phyloP scores from a whole-genome alignment of 768 basidiomycete species.

The Psilocybe subaeruginosa region DNA sequence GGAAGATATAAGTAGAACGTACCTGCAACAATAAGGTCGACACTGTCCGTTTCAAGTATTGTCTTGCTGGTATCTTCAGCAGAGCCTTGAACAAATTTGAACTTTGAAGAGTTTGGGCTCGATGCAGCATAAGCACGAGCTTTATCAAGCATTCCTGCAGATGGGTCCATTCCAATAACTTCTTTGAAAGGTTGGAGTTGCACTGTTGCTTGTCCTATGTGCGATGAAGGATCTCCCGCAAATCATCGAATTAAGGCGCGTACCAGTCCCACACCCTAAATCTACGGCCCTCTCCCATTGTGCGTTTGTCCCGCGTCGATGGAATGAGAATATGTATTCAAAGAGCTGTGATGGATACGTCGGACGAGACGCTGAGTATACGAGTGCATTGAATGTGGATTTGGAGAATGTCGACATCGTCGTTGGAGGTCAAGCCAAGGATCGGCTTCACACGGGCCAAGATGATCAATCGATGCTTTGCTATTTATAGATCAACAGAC shows the following conservation, averaged over 20 bases:
- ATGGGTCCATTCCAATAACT: conserved; percentile 80
- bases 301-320: conserved; percentile 33
- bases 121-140: conserved; percentile 37
- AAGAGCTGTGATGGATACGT: conserved; percentile 72
- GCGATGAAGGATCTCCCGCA: neutral
- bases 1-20: conserved; percentile 18
- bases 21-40: conserved; percentile 75
- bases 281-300: conserved; percentile 68
- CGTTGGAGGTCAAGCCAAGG: neutral
- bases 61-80: conserved; percentile 62
- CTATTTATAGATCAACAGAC: no score
- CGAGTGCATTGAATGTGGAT: conserved; percentile 63
- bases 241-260: neutral
- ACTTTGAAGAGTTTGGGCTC: conserved; percentile 14
- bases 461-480: no score
- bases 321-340: conserved; percentile 64
- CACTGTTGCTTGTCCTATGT: conserved; percentile 71
- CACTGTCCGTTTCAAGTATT: conserved; percentile 43
- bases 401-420: conserved; percentile 80
- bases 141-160: conserved; percentile 65
- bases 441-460: no score
- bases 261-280: conserved; percentile 86
- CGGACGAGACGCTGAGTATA: conserved; percentile 72
- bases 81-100: conserved; percentile 34
- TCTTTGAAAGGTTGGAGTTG: conserved; percentile 55